Conservation (phyloP, 1,139 yeast genomes). For the Zygosaccharomyces pseudobailii region DNA sequence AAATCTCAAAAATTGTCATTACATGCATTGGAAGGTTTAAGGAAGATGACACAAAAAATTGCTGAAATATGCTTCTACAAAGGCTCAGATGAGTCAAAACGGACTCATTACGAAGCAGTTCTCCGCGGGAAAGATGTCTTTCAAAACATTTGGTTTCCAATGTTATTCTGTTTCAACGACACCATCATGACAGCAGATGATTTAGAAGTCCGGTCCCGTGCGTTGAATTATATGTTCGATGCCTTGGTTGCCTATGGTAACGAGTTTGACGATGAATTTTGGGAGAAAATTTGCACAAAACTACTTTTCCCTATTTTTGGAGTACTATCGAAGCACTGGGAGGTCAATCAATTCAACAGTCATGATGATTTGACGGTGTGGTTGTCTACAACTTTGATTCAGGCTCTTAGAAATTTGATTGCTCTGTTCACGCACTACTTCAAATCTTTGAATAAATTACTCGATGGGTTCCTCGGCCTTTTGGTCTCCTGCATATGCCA, state of each 20-base stretch:
- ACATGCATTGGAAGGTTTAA: conserved; percentile 74
- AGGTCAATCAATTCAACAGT: conserved; percentile 56
- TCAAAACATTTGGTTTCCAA: conserved; percentile 55
- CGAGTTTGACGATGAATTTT: conserved; percentile 65
- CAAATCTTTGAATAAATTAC: conserved; percentile 62
- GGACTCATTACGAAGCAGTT: conserved; percentile 41
- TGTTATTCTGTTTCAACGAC: conserved; percentile 78
- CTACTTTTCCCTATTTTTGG: conserved; percentile 87
- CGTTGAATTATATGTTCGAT: conserved; percentile 77
- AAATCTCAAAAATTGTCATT: conserved; percentile 75
- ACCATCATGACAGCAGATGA: conserved; percentile 93
- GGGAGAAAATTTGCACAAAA: conserved; percentile 77
- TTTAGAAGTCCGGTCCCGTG: conserved; percentile 87
- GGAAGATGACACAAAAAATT: conserved; percentile 55
- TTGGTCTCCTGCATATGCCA: conserved; percentile 88
- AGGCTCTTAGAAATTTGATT: conserved; percentile 87
- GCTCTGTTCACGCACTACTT: conserved; percentile 78
- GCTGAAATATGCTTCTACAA: conserved; percentile 44
- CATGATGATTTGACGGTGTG: conserved; percentile 89
- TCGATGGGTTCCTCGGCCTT: conserved; percentile 72
- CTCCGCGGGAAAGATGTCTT: conserved; percentile 37
- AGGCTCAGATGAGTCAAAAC: conserved; percentile 47
- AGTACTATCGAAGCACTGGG: conserved; percentile 73
- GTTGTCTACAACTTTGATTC: conserved; percentile 93
- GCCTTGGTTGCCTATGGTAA: conserved; percentile 74